Evolutionary conservation across 2,329 filamentous ascomycete species (phyloP).

Genomic region (Aspergillus nomiae): DNA sequence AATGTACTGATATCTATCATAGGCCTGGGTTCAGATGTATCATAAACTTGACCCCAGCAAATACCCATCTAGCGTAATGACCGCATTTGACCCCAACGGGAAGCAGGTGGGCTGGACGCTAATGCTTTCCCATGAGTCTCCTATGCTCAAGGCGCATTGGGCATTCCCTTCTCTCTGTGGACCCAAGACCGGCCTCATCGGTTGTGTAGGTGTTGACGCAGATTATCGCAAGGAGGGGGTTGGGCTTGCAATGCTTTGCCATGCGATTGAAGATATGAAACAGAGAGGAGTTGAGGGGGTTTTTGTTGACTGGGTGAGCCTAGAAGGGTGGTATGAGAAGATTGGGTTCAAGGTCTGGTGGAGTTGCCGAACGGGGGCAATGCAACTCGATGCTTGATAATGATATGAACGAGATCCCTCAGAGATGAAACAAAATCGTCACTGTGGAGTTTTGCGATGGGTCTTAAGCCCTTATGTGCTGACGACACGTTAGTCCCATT

Average conservation of each 20-base stretch:
- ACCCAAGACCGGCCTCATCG: conserved; percentile 47
- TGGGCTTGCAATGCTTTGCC: conserved; percentile 45
- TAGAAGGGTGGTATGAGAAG: conserved; percentile 49
- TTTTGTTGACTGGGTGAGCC: conserved; percentile 48
- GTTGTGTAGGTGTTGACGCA: conserved; percentile 47
- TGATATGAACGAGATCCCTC: background rate
- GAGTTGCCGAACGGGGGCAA: conserved; percentile 41
- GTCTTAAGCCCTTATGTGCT: background rate
- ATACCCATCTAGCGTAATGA: conserved; percentile 46
- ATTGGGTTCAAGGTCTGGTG: conserved; percentile 44
- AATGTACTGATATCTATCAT: background rate
- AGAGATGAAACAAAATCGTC: background rate
- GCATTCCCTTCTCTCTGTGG: conserved; percentile 44
- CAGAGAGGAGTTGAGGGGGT: conserved; percentile 44
- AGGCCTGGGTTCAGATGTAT: conserved; percentile 48
- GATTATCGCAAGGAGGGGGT: conserved; percentile 42
- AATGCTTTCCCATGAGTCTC: conserved; percentile 41
- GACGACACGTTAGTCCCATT: background rate
- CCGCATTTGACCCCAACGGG: conserved; percentile 40
- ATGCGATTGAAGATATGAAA: conserved; percentile 49
- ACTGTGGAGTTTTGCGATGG: background rate
- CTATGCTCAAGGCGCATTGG: conserved; percentile 37
- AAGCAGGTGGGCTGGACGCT: conserved; percentile 50
- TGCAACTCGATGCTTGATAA: conserved; percentile 6
- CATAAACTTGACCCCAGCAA: conserved; percentile 35